Conservation (phyloP, 1,284 basidiomycete genomes). For the Sporisorium graminicola region DNA sequence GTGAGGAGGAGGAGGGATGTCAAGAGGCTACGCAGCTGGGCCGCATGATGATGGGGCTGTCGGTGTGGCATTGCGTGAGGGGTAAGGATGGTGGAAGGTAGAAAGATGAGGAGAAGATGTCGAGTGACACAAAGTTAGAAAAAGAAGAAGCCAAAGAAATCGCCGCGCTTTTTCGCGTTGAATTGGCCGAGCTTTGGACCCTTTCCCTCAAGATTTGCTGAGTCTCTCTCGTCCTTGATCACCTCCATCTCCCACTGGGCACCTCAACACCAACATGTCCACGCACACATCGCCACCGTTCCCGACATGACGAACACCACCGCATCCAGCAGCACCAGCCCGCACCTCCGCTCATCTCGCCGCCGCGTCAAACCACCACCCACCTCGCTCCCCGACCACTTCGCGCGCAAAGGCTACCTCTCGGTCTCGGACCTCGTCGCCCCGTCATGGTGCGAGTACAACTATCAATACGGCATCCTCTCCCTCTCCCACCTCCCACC, state of each 20-base stretch:
- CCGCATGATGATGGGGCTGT: not conserved
- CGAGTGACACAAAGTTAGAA: slow-evolving; percentile 3
- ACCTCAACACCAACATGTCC: not conserved
- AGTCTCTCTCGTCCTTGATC: not conserved
- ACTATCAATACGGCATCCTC: slow-evolving; percentile 58
- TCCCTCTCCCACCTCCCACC: slow-evolving; percentile 55
- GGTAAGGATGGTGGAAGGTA: not conserved
- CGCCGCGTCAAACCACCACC: slow-evolving; percentile 13
- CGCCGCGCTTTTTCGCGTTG: not conserved
- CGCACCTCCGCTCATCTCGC: too few species aligned
- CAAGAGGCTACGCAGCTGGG: slow-evolving; percentile 16
- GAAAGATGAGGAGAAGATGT: slow-evolving; percentile 3
- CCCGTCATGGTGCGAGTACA: slow-evolving; percentile 66
- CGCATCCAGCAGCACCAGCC: not conserved
- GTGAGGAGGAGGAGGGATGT: slow-evolving; percentile 23
- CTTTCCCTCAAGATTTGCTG: not conserved
- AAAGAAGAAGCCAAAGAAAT: not conserved
- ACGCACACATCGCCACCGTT: not conserved
- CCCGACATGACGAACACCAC: not conserved
- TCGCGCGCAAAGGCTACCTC: slow-evolving; percentile 47
- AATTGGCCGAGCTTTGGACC: slow-evolving; percentile 12
- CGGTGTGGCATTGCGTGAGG: not conserved
- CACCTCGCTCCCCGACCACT: slow-evolving; percentile 40
- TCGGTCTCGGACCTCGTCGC: slow-evolving; percentile 65
- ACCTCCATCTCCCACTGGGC: not conserved